phyloP scores from a whole-genome alignment of 345 rosid species.

The Euphorbia pulcherrima region DNA sequence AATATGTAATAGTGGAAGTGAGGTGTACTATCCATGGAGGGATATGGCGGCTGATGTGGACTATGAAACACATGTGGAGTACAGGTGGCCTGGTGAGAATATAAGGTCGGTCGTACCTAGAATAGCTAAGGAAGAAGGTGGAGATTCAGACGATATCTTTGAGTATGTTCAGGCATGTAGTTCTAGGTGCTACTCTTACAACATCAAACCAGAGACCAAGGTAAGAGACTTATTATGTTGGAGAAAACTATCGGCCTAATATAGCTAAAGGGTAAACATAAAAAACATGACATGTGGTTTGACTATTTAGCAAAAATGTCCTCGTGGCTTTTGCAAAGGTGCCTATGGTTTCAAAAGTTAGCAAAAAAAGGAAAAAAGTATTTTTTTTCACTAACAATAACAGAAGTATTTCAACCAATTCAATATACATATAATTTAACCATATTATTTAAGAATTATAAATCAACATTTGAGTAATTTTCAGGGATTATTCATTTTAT shows the following conservation, averaged over 20 bases:
- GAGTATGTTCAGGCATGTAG: slow-evolving; percentile 45
- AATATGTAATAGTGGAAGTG: slow-evolving; percentile 81
- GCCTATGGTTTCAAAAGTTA: too few relatives aligned
- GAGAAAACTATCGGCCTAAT: background rate
- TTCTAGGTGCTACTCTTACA: slow-evolving; percentile 59
- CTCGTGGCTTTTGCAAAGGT: too few relatives aligned
- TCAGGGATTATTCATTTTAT: too few relatives aligned
- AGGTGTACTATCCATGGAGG: slow-evolving; percentile 72
- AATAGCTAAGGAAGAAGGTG: slow-evolving; percentile 54
- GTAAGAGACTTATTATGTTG: slow-evolving; percentile 30
- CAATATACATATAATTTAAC: too few relatives aligned
- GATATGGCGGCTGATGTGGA: slow-evolving; percentile 66
- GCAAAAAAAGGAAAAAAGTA: too few relatives aligned
- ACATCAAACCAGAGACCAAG: slow-evolving; percentile 64
- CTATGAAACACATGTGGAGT: slow-evolving; percentile 65
- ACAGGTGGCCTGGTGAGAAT: slow-evolving; percentile 91
- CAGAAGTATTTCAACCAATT: too few relatives aligned
- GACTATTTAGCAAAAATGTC: too few relatives aligned
- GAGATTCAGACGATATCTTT: slow-evolving; percentile 41
- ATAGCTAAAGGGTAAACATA: too few relatives aligned
- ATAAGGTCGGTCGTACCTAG: slow-evolving; percentile 44
- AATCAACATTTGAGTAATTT: too few relatives aligned
- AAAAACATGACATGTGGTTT: too few relatives aligned
- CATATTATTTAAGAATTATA: too few relatives aligned
- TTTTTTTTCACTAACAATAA: too few relatives aligned